Evolutionary conservation across 371 early-diverging fungal genomes (phyloP), one percentile per base, ranked within the genome.

Genomic region (Cokeromyces recurvatus): DNA sequence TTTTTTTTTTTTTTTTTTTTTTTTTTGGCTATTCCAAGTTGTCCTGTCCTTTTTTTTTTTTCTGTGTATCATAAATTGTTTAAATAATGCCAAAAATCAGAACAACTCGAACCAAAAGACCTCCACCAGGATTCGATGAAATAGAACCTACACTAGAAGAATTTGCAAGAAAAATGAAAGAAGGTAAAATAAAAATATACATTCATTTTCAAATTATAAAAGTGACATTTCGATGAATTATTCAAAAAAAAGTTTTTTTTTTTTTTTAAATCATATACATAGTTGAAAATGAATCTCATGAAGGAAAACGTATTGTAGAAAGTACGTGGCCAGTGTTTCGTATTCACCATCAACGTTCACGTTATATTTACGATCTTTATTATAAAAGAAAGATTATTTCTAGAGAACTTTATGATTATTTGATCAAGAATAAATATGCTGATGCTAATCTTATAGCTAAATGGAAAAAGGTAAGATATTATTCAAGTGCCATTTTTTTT

Each of bases 391-490:
- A 92, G 56, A 89, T 92, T 16, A 98, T 99, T 43, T 86, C 92
- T 25, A 81, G 84, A 49, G 91, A 90, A 47, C 65, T 98, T 20
- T 98, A 95, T 63, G 91, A 94, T 49, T 98, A 90, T 57, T 84
- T 92, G 57, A 40, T 95, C 32, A 90, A 94, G 59, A 80, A 93
- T 56, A 88, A 87, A 32, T 90, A 92, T 58, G 97, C 92, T 2
- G 99, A 99, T 65, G 87, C 71, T n/a, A 86, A 79, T 55, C 70
- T 99, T 32, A 97, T 97, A 62, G 97, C 95, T 8, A 97, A 97
- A 53, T 99, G 99, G 99, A 87, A 89, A 62, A 98, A 95, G 87
- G 92, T 88, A 67, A 35, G 17, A 14, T 31, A n/a, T n/a, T n/a
- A n/a, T n/a, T n/a, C n/a, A 35, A 3, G 22, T 14, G 2, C 15